phyloP scores from a whole-genome alignment of 768 basidiomycete species.

The Cystofilobasidium bisporidii region DNA sequence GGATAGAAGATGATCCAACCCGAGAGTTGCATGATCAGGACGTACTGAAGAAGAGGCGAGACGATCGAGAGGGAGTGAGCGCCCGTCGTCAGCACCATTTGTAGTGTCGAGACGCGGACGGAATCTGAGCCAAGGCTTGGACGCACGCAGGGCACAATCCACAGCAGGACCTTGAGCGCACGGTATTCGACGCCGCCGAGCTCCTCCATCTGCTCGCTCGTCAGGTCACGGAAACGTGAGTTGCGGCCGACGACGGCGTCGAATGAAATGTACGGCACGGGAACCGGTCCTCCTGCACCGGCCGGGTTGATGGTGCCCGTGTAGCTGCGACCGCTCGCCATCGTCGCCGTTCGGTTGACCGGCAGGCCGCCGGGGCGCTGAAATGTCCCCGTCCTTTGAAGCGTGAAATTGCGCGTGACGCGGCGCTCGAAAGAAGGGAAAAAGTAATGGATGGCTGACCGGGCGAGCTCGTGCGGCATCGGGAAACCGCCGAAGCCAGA shows the following conservation, averaged over 20 bases:
- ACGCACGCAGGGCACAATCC: constrained; percentile 66
- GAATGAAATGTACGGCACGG: constrained; percentile 74
- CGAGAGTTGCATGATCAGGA: constrained; percentile 58
- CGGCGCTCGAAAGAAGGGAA: constrained; percentile 57
- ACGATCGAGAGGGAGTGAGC: neutral
- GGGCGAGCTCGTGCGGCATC: constrained; percentile 41
- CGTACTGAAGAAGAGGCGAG: constrained; percentile 64
- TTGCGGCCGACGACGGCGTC: constrained; percentile 77
- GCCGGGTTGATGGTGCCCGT: constrained; percentile 19
- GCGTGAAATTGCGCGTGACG: constrained; percentile 61
- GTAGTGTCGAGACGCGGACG: no score
- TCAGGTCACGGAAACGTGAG: constrained; percentile 50
- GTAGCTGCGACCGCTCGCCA: constrained; percentile 24
- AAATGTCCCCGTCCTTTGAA: constrained; percentile 57
- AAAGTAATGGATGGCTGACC: constrained; percentile 46
- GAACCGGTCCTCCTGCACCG: constrained; percentile 38
- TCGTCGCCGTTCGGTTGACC: constrained; percentile 60
- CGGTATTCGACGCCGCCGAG: constrained; percentile 90
- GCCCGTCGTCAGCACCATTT: neutral
- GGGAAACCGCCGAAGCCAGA: constrained; percentile 42
- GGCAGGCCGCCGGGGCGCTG: constrained; percentile 58
- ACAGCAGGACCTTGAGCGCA: constrained; percentile 66
- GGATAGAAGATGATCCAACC: constrained; percentile 67
- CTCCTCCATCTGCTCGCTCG: constrained; percentile 75
- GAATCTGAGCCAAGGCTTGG: neutral